These are phyloP conservation scores for Exophiala oligosperma DNA, from an alignment of 2,329 filamentous ascomycete genomes.

Conservation along the genomic window DNA sequence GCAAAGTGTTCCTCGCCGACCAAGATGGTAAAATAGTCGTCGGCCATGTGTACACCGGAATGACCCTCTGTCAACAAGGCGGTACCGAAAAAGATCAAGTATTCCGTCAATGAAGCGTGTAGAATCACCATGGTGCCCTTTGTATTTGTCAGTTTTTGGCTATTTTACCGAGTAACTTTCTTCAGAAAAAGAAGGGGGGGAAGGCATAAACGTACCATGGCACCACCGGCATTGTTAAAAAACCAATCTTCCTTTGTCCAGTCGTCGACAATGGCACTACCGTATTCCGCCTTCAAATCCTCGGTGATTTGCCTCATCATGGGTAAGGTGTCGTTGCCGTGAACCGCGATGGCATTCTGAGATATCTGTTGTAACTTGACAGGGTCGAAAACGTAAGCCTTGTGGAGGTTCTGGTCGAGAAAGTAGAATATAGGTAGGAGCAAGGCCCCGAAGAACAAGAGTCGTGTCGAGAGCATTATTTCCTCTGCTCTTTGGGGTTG, in stretches of 20 bases:
- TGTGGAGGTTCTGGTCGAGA: background rate
- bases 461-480: background rate
- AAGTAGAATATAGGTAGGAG: background rate
- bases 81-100: slow-evolving; percentile 85
- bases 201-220: slow-evolving; percentile 57
- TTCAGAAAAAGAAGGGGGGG: background rate
- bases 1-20: slow-evolving; percentile 75
- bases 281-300: slow-evolving; percentile 51
- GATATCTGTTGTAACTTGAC: slow-evolving; percentile 27
- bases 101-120: slow-evolving; percentile 82
- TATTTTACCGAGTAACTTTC: too few species aligned
- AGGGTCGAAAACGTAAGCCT: slow-evolving; percentile 29
- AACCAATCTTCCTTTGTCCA: slow-evolving; percentile 55
- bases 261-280: slow-evolving; percentile 23
- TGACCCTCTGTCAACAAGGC: slow-evolving; percentile 85
- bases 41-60: slow-evolving; percentile 82
- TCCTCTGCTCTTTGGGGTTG: background rate
- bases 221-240: slow-evolving; percentile 83
- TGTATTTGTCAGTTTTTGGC: too few species aligned
- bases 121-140: slow-evolving; percentile 74
- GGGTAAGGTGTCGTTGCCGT: slow-evolving; percentile 49
- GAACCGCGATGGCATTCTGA: slow-evolving; percentile 20
- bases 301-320: slow-evolving; percentile 66
- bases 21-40: slow-evolving; percentile 94
- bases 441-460: background rate